Evolutionary conservation across 139 green algal genomes (phyloP).

Genomic region (Closterium sp.): DNA sequence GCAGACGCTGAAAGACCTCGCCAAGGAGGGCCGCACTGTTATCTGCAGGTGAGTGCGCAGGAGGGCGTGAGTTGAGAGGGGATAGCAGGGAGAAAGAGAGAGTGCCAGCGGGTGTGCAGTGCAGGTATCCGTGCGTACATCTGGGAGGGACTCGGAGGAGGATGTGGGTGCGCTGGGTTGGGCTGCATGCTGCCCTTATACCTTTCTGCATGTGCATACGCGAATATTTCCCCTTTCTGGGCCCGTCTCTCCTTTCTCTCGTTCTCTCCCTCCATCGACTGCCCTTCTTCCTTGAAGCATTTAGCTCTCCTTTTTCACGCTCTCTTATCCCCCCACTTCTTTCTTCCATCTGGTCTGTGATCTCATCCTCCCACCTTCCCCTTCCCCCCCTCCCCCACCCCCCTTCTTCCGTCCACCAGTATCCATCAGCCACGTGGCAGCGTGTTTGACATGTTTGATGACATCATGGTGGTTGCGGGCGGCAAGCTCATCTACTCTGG

Average conservation of each 20-base stretch:
- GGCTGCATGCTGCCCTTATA: too few relatives aligned
- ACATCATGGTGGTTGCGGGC: conserved; percentile 78
- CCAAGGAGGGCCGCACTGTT: conserved; percentile 46
- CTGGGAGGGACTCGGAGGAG: too few relatives aligned
- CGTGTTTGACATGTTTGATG: conserved; percentile 90
- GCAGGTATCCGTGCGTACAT: too few relatives aligned
- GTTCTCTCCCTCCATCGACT: too few relatives aligned
- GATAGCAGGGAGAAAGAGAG: too few relatives aligned
- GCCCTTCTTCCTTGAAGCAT: too few relatives aligned
- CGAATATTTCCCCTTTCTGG: too few relatives aligned
- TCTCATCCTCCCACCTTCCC: neutral
- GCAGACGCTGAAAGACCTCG: conserved; percentile 44
- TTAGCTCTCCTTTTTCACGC: neutral
- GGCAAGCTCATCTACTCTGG: conserved; percentile 35
- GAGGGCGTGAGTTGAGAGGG: too few relatives aligned
- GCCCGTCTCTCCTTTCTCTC: neutral
- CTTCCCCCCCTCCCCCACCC: neutral
- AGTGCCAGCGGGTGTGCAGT: too few relatives aligned
- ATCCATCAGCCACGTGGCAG: conserved; percentile 60
- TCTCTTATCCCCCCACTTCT: neutral
- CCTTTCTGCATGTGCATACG: too few relatives aligned
- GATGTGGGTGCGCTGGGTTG: too few relatives aligned
- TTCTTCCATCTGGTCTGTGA: neutral
- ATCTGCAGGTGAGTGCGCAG: conserved; percentile 10
- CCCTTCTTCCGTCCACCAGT: neutral